Base-by-base conservation (phyloP, 345 rosid genomes). In the Erysimum cheiranthoides region DNA sequence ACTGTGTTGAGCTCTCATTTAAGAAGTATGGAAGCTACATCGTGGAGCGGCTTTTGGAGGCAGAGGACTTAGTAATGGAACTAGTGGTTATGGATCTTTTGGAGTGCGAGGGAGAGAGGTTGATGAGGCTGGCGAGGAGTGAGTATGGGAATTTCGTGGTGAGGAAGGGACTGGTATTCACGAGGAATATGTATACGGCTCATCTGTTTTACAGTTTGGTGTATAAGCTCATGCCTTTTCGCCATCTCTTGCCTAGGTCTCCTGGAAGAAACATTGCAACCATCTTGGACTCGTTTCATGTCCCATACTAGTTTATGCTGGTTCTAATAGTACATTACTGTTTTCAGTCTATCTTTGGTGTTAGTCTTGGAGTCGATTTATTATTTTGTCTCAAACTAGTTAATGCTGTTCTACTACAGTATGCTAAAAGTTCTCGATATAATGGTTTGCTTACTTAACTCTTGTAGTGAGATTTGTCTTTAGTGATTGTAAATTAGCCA, bases 101-200 rank as follows among this genome's bases (percentile, higher is more conserved):
- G 39, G 14, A 31, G 50, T 68, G 74, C 69, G 2, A 18, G 1
- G 10, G 4, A 17, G 18, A 67, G 8, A 34, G 2, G 36, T 51
- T 75, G 56, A 8, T 51, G 63, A 68, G 56, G 49, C 14, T 75
- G 34, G 79, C 74, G 54, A 75, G 56, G 39, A 40, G 38, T 42
- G 63, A 30, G 12, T 69, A 21, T 39, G 79, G 79, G 18, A 53
- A 53, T 53, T 69, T 51, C 34, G 79, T 76, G 58, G 70, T 69
- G 58, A 5, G 1, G 2, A 76, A 34, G 13, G 70, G 70, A 61
- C 21, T 76, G n/a, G 9, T 0, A 40, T 0, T 68, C 14, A 40
- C 62, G 11, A n/a, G 4, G 0, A 5, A 17, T 10, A 35, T 9
- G 42, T 6, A 10, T n/a, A 30, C 5, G 74, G 5, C 10, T 68